These are phyloP conservation scores for Aspergillus brasiliensis DNA, from an alignment of 2,329 filamentous ascomycete genomes.

Conservation along the genomic window DNA sequence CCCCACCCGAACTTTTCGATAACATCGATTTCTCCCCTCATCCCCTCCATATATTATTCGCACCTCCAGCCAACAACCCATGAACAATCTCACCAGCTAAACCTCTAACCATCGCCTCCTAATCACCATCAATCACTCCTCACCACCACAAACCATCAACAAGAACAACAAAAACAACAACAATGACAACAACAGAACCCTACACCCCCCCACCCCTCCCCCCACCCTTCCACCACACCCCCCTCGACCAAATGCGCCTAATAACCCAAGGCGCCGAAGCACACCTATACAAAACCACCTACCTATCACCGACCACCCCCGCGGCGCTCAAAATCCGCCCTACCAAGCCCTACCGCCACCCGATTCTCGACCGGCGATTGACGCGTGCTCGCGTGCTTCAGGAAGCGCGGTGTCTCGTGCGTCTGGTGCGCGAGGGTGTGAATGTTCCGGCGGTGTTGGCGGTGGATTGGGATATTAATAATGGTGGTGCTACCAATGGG, in stretches of 20 bases:
- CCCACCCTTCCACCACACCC: slow-evolving; percentile 60
- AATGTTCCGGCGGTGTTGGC: slow-evolving; percentile 80
- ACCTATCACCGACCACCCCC: slow-evolving; percentile 67
- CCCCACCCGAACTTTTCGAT: neutral
- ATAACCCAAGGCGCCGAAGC: slow-evolving; percentile 95
- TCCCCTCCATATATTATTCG: neutral
- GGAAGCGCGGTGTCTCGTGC: slow-evolving; percentile 81
- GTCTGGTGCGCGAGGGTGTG: slow-evolving; percentile 77
- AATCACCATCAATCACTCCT: no score
- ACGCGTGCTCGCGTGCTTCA: slow-evolving; percentile 85
- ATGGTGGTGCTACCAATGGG: neutral
- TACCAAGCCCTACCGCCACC: slow-evolving; percentile 87
- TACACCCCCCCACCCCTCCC: slow-evolving; percentile 52
- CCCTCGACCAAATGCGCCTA: slow-evolving; percentile 62
- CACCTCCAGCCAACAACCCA: neutral
- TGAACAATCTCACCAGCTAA: neutral
- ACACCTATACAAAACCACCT: slow-evolving; percentile 84
- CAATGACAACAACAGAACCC: neutral
- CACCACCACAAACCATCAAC: neutral
- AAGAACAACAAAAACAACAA: neutral
- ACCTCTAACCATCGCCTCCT: neutral
- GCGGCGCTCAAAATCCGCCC: slow-evolving; percentile 91
- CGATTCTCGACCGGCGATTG: slow-evolving; percentile 80
- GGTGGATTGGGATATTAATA: slow-evolving; percentile 54
- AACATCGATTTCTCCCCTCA: slow-evolving; percentile 1